Evolutionary conservation across 2,329 filamentous ascomycete species (phyloP).

Genomic region (Penicillium italicum): DNA sequence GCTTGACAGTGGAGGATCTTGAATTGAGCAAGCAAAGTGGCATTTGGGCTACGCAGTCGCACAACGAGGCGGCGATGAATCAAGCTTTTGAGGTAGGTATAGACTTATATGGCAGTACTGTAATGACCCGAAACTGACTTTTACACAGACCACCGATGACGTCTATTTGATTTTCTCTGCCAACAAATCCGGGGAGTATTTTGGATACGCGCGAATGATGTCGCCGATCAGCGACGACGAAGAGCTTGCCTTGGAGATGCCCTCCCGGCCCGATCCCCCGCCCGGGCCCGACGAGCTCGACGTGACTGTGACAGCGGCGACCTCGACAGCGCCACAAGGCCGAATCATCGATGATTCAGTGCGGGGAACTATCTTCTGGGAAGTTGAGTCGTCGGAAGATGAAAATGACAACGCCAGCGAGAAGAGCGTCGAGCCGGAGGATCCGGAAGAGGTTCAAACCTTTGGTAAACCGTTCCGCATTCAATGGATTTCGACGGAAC

Average conservation of each 20-base stretch:
- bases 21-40: slow-evolving; percentile 83
- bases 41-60: slow-evolving; percentile 90
- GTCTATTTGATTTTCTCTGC: slow-evolving; percentile 94
- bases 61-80: slow-evolving; percentile 84
- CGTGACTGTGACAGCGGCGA: slow-evolving; percentile 75
- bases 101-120: background rate
- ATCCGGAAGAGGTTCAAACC: slow-evolving; percentile 54
- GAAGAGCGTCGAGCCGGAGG: slow-evolving; percentile 48
- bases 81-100: slow-evolving; percentile 69
- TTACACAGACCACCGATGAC: slow-evolving; percentile 66
- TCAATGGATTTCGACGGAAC: slow-evolving; percentile 80
- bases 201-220: slow-evolving; percentile 87
- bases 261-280: slow-evolving; percentile 57
- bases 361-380: slow-evolving; percentile 96
- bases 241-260: slow-evolving; percentile 64
- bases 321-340: slow-evolving; percentile 72
- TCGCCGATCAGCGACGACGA: slow-evolving; percentile 79
- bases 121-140: background rate
- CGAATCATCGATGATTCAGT: slow-evolving; percentile 89
- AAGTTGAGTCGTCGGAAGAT: slow-evolving; percentile 62
- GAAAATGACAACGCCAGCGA: slow-evolving; percentile 35
- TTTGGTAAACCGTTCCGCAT: slow-evolving; percentile 92
- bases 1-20: slow-evolving; percentile 83
- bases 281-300: slow-evolving; percentile 66
- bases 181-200: slow-evolving; percentile 96